These are phyloP conservation scores for Lenwebbia sp. DNA, from an alignment of 345 rosid species.

Conservation along the genomic window DNA sequence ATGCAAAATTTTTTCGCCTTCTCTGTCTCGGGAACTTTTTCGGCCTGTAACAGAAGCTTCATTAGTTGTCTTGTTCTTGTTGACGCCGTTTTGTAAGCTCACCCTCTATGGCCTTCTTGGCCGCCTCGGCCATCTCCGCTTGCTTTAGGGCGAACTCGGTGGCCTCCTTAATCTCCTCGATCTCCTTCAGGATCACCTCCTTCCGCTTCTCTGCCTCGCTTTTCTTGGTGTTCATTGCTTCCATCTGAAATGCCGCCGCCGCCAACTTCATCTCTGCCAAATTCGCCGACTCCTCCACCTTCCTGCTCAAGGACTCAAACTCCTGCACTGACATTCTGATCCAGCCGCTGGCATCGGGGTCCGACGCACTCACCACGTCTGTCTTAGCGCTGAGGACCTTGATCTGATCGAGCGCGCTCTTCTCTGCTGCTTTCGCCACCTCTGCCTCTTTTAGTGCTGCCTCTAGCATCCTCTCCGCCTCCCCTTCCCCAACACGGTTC, in stretches of 20 bases:
- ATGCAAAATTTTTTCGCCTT: background rate
- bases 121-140: conserved; percentile 60
- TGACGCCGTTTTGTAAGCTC: conserved; percentile 63
- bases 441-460: conserved; percentile 28
- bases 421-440: conserved; percentile 49
- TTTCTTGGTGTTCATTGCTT: conserved; percentile 31
- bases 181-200: conserved; percentile 37
- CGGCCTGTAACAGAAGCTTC: background rate
- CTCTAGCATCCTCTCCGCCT: conserved; percentile 39
- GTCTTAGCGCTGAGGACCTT: conserved; percentile 25
- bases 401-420: conserved; percentile 38
- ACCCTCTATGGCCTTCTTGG: conserved; percentile 42
- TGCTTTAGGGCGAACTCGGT: conserved; percentile 65
- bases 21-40: background rate
- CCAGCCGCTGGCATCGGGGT: conserved; percentile 9
- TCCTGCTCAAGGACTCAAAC: conserved; percentile 37
- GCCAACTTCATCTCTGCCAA: conserved; percentile 36
- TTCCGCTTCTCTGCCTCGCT: conserved; percentile 29
- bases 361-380: background rate
- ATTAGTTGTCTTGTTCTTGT: conserved; percentile 14
- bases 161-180: conserved; percentile 58
- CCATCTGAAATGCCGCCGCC: conserved; percentile 31
- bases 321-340: conserved; percentile 49
- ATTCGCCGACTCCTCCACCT: conserved; percentile 33
- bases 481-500: conserved; percentile 17